Evolutionary conservation across 1,284 basidiomycete genomes (phyloP), one percentile per base, ranked within the genome.

Genomic region (Cryptococcus wingfieldii): DNA sequence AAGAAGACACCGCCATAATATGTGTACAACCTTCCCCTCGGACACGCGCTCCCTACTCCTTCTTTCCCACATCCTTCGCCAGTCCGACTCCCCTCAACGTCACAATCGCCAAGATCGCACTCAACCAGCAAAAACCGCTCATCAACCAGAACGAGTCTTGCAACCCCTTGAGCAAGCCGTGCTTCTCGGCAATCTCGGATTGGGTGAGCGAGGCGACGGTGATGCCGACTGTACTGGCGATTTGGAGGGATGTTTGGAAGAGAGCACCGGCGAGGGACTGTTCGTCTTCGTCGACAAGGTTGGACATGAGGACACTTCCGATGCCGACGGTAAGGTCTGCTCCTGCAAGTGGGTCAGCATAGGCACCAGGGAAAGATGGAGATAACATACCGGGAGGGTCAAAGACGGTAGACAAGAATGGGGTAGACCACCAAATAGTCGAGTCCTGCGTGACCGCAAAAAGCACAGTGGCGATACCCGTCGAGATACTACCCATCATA

Each of bases 341-440:
- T 23, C 23, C 23, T 23, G 23, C 23, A 23, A 23, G 23, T 23
- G 23, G 23, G 23, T 23, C 23, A 23, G 23, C 23, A 23, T 23
- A 23, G 23, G 23, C 23, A 23, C 23, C 23, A 3, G 23, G 23
- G 3, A 23, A 23, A 23, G 2, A 23, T 23, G 23, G 23, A 23
- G 23, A 23, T 23, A 3, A 23, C 23, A 23, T 23, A 3, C 71
- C 68, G 45, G 69, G 69, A 5, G 68, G 67, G 7, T 64, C 58
- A 44, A 68, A 60, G 38, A 70, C 59, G 39, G 55, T 60, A 2
- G 63, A 60, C 16, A 71, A 47, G 51, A 73, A 71, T 42, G 62
- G 63, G 38, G 56, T 61, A 5, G 61, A 60, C 72, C 72, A 75
- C 56, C 73, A 75, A 5, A 51, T 63, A 9, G 60, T 52, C 23